Conservation (phyloP, 352 stramenopile genomes). For the Peronospora farinosa region DNA sequence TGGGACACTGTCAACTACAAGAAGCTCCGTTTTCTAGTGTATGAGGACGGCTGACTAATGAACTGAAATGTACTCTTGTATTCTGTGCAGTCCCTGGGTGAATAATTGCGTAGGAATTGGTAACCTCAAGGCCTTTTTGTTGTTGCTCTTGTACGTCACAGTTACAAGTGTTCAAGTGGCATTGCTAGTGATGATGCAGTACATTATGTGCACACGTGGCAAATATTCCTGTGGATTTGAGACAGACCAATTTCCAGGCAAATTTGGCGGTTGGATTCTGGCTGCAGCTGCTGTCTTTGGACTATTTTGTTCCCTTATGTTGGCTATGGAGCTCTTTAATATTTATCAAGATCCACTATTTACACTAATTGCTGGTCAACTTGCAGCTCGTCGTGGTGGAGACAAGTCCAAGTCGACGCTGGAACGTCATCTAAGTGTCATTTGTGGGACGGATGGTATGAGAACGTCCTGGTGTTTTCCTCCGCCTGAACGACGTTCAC, state of each 20-base stretch:
- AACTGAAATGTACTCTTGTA: background rate
- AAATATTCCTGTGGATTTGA: slow-evolving; percentile 51
- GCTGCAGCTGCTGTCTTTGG: slow-evolving; percentile 64
- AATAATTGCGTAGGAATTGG: slow-evolving; percentile 84
- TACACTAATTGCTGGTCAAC: slow-evolving; percentile 47
- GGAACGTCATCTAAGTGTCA: slow-evolving; percentile 65
- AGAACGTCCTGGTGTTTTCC: slow-evolving; percentile 60
- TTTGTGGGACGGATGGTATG: slow-evolving; percentile 72
- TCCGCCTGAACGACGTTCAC: slow-evolving; percentile 32
- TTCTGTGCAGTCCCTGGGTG: slow-evolving; percentile 59
- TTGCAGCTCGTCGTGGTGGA: slow-evolving; percentile 40
- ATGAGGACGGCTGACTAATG: background rate
- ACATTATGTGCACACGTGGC: slow-evolving; percentile 36
- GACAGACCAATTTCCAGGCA: slow-evolving; percentile 48
- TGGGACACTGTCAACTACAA: too few species aligned
- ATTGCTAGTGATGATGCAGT: slow-evolving; percentile 48
- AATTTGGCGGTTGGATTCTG: slow-evolving; percentile 58
- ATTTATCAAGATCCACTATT: slow-evolving; percentile 59
- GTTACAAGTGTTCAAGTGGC: slow-evolving; percentile 51
- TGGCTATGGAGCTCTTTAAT: slow-evolving; percentile 74
- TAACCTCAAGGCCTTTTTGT: slow-evolving; percentile 77
- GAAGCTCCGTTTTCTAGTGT: background rate
- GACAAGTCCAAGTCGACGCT: slow-evolving; percentile 58
- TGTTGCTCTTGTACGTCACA: slow-evolving; percentile 73
- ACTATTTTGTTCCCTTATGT: slow-evolving; percentile 71